Evolutionary conservation across 2,329 filamentous ascomycete species (phyloP), one percentile per base, ranked within the genome.

Genomic region (Phialophora tarda): DNA sequence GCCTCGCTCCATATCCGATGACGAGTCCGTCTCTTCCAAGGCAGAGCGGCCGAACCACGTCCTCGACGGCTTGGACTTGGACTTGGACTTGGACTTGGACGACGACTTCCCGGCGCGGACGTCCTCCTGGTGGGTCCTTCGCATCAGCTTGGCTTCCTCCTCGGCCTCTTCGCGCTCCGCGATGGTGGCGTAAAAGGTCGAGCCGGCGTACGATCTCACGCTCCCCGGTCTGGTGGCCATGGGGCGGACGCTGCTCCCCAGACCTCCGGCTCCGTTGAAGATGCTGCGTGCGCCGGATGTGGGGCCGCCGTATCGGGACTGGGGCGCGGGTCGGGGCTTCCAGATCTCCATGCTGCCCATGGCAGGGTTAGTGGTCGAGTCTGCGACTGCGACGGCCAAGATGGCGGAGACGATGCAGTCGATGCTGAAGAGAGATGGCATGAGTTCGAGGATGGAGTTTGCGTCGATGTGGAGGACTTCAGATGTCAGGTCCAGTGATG

Each of bases 351-450:
- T 79, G 32, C 76, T 74, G 4, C 75, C 76, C 3, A 82, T 69
- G 5, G 79, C 73, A 0, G 74, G 74, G 28, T 77, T 80, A 1
- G 77, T 80, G 12, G 72, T 69, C 62, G 79, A 74, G 58, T 83
- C 81, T 0, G 79, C 78, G 60, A 81, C 75, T 0, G 80, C 80
- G 17, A 82, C 78, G 2, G 79, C 77, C 21, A 84, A 71, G 7
- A 83, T 74, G 4, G 81, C 78, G 1, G 80, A 78, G 53, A 84
- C 73, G 12, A 83, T 71, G 4, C 80, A 80, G 68, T 84, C 82
- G 41, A 83, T 79, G 7, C 79, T 78, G 65, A 83, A 83, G 32
- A 82, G 71, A 6, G 80, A 82, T 1, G 80, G 80, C 8, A 83
- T 78, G 0, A 76, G 77, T 6, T 75, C 73, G 2, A 77, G 74